These are phyloP conservation scores for Inga leiocalycina DNA, from an alignment of 306 rosid genomes.

Conservation along the genomic window DNA sequence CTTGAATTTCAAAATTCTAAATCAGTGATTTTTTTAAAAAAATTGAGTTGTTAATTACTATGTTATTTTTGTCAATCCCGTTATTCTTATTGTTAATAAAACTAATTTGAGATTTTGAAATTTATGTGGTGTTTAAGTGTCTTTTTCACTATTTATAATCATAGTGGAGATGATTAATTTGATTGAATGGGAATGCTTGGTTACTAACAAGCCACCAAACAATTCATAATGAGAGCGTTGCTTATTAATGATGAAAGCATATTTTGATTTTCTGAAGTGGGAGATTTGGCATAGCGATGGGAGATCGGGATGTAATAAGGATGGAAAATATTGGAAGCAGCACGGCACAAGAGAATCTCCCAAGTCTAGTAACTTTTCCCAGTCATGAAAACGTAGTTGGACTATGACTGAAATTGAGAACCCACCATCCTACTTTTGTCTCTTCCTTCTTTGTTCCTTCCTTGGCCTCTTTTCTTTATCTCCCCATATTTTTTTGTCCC, in stretches of 20 bases:
- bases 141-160: background rate
- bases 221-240: background rate
- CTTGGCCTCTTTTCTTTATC: background rate
- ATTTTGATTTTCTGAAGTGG: background rate
- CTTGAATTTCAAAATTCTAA: too few species aligned
- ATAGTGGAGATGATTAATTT: background rate
- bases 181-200: background rate
- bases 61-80: too few species aligned
- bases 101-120: too few species aligned
- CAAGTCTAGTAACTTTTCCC: slow-evolving; percentile 2
- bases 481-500: background rate
- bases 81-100: too few species aligned
- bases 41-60: too few species aligned
- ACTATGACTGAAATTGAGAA: slow-evolving; percentile 33
- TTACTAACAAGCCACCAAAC: background rate
- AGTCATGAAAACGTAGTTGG: background rate
- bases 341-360: slow-evolving; percentile 23
- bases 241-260: background rate
- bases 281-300: background rate
- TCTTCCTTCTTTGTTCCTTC: background rate
- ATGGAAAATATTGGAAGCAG: background rate
- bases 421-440: slow-evolving; percentile 22
- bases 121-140: too few species aligned
- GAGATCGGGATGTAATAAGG: background rate
- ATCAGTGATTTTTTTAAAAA: too few species aligned